A percentile compares a stretch with the other conserved stretches of the same genome.
Evolutionary conservation across 257 asterid genomes (phyloP).

Genomic region (Primulina tabacum): DNA sequence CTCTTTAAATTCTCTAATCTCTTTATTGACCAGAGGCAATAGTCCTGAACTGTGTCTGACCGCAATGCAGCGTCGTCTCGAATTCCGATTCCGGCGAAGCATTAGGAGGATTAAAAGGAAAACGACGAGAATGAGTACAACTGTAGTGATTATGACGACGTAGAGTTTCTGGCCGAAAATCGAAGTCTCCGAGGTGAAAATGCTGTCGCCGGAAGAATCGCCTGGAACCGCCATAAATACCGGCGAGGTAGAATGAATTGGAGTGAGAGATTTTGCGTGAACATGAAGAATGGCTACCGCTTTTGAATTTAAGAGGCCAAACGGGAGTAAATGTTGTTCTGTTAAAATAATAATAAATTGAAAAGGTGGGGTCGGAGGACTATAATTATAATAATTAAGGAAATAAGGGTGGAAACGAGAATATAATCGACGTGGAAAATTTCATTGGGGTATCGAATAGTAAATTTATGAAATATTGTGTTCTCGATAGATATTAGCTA

Average conservation of each 20-base stretch:
- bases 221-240: slow-evolving; percentile 51
- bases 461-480: too few relatives aligned
- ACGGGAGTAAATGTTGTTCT: neutral
- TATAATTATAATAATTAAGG: too few relatives aligned
- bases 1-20: slow-evolving; percentile 28
- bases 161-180: slow-evolving; percentile 69
- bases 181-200: slow-evolving; percentile 58
- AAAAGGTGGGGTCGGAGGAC: neutral
- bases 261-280: neutral
- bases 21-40: slow-evolving; percentile 55
- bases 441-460: too few relatives aligned
- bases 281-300: slow-evolving; percentile 15
- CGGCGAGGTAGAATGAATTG: slow-evolving; percentile 27
- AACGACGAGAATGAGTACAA: slow-evolving; percentile 37
- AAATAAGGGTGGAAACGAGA: too few relatives aligned
- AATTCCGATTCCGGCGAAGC: slow-evolving; percentile 39
- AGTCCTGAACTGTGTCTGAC: slow-evolving; percentile 45
- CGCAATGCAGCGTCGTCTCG: slow-evolving; percentile 37
- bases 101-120: slow-evolving; percentile 41
- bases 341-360: neutral
- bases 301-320: neutral
- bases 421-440: too few relatives aligned
- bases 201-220: slow-evolving; percentile 22
- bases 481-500: too few relatives aligned
- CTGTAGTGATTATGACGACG: slow-evolving; percentile 52